These are phyloP conservation scores for Acaromyces ingoldii DNA, from an alignment of 1,284 basidiomycete genomes.

Conservation along the genomic window DNA sequence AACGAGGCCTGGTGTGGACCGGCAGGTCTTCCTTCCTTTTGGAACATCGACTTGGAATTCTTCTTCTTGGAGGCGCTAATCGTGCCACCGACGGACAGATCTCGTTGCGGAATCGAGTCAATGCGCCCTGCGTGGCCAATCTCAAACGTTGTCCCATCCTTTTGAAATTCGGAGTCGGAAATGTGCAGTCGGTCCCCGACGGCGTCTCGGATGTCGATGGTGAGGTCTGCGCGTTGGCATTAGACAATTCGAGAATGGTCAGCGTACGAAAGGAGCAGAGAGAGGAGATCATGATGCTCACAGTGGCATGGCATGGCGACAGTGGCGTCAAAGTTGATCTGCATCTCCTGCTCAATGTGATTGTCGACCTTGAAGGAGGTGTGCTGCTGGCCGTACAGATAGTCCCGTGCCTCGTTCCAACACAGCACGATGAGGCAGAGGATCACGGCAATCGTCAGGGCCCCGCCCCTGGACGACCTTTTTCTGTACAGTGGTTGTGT, in stretches of 20 bases:
- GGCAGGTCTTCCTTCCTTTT: conserved; percentile 53
- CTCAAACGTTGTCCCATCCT: conserved; percentile 73
- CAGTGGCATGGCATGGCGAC: conserved; percentile 45
- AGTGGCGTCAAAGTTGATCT: conserved; percentile 48
- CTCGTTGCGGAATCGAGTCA: conserved; percentile 52
- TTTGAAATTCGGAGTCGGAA: conserved; percentile 67
- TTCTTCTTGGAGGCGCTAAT: conserved; percentile 23
- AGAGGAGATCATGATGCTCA: too few species aligned
- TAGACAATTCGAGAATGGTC: too few species aligned
- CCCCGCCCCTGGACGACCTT: conserved; percentile 76
- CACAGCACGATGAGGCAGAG: conserved; percentile 69
- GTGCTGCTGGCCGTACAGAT: conserved; percentile 77
- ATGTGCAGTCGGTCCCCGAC: conserved; percentile 85
- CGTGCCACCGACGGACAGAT: conserved; percentile 31
- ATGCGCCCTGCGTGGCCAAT: conserved; percentile 72
- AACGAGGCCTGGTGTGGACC: conserved; percentile 55
- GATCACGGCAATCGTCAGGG: conserved; percentile 75
- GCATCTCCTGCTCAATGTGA: conserved; percentile 35
- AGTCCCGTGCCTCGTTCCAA: conserved; percentile 82
- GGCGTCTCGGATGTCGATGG: conserved; percentile 83
- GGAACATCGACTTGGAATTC: conserved; percentile 13
- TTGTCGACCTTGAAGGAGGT: conserved; percentile 36
- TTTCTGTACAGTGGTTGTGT: conserved; percentile 77
- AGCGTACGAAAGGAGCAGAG: too few species aligned
- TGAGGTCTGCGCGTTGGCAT: too few species aligned